A percentile compares a stretch with the other conserved stretches of the same genome.
These are phyloP conservation scores for Fusarium annulatum DNA, from an alignment of 2,329 filamentous ascomycete genomes.

Conservation along the genomic window DNA sequence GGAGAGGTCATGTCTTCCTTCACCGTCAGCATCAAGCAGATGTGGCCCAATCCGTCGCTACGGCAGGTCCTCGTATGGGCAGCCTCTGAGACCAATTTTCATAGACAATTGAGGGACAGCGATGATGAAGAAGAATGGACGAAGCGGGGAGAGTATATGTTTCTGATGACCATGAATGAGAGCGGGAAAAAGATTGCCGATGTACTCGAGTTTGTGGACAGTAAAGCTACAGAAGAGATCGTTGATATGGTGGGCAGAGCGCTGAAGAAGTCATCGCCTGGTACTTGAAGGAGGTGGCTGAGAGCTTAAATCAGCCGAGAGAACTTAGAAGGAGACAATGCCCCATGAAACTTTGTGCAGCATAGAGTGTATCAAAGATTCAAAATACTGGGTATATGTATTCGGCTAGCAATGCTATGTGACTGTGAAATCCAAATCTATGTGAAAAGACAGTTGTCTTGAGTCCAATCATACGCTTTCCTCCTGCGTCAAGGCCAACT, in stretches of 20 bases:
- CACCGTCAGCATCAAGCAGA: background rate
- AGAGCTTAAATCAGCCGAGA: no score
- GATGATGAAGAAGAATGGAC: background rate
- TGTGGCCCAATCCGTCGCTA: background rate
- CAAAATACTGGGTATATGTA: background rate
- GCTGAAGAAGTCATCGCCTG: background rate
- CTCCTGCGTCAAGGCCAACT: background rate
- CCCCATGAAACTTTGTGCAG: background rate
- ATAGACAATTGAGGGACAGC: background rate
- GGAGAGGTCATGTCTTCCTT: background rate
- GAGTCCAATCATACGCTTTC: background rate
- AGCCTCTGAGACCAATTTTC: background rate
- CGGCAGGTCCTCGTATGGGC: background rate
- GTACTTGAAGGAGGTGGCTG: background rate
- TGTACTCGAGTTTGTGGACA: background rate
- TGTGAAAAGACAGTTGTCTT: no score
- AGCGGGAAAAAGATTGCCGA: background rate
- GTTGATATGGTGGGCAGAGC: background rate
- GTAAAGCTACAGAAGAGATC: background rate
- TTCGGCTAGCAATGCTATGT: background rate
- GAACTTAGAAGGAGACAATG: background rate
- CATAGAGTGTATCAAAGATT: background rate
- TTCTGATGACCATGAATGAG: background rate
- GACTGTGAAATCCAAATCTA: background rate
- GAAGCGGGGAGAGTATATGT: background rate